Evolutionary conservation across 2,329 filamentous ascomycete species (phyloP), one percentile per base, ranked within the genome.

Genomic region (Colletotrichum lindemuthianum): DNA sequence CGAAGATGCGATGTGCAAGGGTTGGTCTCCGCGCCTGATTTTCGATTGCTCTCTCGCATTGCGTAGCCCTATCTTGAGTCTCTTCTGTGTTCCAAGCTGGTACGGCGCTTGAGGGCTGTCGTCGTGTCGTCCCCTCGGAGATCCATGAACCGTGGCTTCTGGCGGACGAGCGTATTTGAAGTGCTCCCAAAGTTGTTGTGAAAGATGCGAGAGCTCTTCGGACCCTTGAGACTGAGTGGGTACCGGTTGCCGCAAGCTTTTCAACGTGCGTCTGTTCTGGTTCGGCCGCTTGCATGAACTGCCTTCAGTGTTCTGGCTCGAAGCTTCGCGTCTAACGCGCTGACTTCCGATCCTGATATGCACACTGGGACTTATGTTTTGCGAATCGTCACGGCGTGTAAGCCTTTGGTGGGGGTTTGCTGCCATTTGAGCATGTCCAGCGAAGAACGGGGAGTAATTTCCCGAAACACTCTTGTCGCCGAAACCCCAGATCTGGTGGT

Each of bases 311-410:
- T n/a, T 39, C 13, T 61, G 52, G 41, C 49, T 50, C 11, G 53
- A 57, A n/a, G 2, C 24, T 8, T 50, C 24, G 11, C 50, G 32
- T 10, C 50, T 40, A 45, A 67, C 36, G 24, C 52, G 39, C n/a
- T 64, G 58, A 24, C 64, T 68, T 15, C 66, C 66, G n/a, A 68
- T 67, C 34, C 53, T 60, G 34, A 68, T 67, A 7, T 34, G 55
- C 24, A 65, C 37, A 15, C 36, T 59, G 16, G 36, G 63, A 33
- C 39, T 52, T 33, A 33, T 41, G 6, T 12, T 33, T 6, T 59
- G 58, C 6, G 51, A 47, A 41, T 41, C 44, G 4, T 12, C 37
- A 15, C 37, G 36, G 12, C 24, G 24, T 24, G 24, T 24, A 24
- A 24, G 24, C 24, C 24, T 13, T 55, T 34, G 41, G 16, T 24